A percentile compares a stretch with the other conserved stretches of the same genome.
Evolutionary conservation across 2,329 filamentous ascomycete genomes (phyloP).

Genomic region (Aspergillus sp.): DNA sequence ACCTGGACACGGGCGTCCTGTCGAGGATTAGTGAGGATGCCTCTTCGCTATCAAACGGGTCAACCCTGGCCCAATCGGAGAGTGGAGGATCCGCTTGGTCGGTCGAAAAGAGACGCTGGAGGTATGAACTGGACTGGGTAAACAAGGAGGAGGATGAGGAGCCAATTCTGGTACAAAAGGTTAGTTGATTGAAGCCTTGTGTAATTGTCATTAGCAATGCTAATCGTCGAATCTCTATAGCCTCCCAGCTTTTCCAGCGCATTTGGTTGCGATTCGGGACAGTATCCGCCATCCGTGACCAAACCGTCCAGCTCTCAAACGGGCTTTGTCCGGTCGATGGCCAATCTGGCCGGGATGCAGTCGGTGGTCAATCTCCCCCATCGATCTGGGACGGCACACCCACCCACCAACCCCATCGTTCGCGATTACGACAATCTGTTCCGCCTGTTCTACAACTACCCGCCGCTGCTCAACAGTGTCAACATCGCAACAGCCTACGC

Average conservation of each 20-base stretch:
- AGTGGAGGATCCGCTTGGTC: conserved; percentile 44
- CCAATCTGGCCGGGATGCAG: conserved; percentile 66
- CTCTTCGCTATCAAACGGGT: conserved; percentile 38
- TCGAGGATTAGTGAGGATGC: conserved; percentile 41
- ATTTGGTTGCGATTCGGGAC: conserved; percentile 55
- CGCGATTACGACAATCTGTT: conserved; percentile 96
- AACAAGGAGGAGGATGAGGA: conserved; percentile 70
- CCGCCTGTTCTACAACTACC: conserved; percentile 92
- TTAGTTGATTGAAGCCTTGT: conserved; percentile 38
- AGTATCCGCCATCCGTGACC: conserved; percentile 59
- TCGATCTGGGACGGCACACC: conserved; percentile 57
- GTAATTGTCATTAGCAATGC: not conserved
- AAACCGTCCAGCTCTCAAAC: conserved; percentile 64
- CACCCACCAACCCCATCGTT: conserved; percentile 70
- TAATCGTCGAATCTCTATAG: conserved; percentile 21
- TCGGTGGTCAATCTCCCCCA: conserved; percentile 55
- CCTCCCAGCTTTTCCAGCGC: conserved; percentile 51
- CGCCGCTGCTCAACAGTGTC: conserved; percentile 76
- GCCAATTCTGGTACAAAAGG: conserved; percentile 85
- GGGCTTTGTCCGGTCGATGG: conserved; percentile 84
- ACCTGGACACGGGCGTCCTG: conserved; percentile 37
- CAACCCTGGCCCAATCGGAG: conserved; percentile 41
- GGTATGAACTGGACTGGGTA: conserved; percentile 82
- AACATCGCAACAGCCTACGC: conserved; percentile 93
- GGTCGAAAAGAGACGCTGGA: conserved; percentile 67